phyloP scores from a whole-genome alignment of 805 yeast genomes.

The Sugiyamaella boreocaroliniensis region DNA sequence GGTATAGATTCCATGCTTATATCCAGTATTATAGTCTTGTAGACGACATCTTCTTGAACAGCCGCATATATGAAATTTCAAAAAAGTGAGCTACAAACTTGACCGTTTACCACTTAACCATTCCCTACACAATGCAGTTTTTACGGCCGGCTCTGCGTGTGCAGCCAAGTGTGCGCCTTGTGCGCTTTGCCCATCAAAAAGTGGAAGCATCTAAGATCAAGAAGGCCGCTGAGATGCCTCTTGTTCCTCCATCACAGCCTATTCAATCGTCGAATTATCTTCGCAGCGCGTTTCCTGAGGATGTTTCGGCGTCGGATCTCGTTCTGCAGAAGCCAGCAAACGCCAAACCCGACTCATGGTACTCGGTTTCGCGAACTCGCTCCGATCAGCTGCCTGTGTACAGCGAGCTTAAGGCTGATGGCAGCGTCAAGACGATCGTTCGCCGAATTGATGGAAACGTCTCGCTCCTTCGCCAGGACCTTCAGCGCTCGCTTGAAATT shows the following conservation, averaged over 20 bases:
- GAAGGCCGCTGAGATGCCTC: slow-evolving; percentile 5
- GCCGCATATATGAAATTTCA: too few species aligned
- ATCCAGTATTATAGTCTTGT: not conserved
- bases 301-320: slow-evolving; percentile 1
- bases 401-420: slow-evolving; percentile 56
- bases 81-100: too few species aligned
- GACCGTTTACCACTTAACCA: not conserved
- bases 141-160: not conserved
- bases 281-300: not conserved
- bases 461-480: slow-evolving; percentile 57
- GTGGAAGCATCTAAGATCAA: not conserved
- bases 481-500: slow-evolving; percentile 44
- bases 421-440: slow-evolving; percentile 61
- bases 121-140: not conserved
- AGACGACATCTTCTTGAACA: too few species aligned
- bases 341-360: slow-evolving; percentile 11
- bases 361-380: slow-evolving; percentile 14
- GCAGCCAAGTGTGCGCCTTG: not conserved
- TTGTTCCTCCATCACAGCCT: slow-evolving; percentile 5
- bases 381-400: slow-evolving; percentile 76
- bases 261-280: not conserved
- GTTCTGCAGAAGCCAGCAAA: not conserved
- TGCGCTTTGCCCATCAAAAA: not conserved
- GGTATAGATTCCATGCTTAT: not conserved
- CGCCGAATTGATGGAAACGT: slow-evolving; percentile 66